phyloP scores from a whole-genome alignment of 2,329 filamentous ascomycete genomes.

The Colletotrichum orbiculare region DNA sequence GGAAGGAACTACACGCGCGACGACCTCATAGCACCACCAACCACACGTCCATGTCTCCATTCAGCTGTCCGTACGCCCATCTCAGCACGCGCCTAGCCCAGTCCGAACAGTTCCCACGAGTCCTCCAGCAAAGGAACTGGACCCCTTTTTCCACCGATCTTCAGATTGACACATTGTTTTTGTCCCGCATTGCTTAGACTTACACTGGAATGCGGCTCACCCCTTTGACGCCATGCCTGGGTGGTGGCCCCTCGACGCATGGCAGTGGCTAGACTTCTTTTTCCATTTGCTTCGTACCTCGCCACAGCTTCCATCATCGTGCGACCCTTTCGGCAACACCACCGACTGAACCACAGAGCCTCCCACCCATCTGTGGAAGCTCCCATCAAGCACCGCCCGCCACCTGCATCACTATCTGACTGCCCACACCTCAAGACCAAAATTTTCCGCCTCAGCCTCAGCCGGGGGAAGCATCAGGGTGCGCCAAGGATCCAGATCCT shows the following conservation, averaged over 20 bases:
- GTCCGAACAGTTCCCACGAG: constrained; percentile 12
- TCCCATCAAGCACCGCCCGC: constrained; percentile 32
- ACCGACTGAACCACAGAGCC: constrained; percentile 7
- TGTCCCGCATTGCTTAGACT: neutral
- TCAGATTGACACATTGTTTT: constrained; percentile 22
- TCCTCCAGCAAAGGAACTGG: constrained; percentile 2
- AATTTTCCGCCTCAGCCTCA: constrained; percentile 26
- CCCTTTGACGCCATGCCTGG: neutral
- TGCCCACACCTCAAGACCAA: constrained; percentile 19
- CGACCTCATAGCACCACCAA: constrained; percentile 34
- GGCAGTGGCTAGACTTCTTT: neutral
- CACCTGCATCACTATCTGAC: constrained; percentile 33
- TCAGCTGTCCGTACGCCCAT: neutral
- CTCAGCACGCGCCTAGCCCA: neutral
- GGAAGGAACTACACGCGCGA: constrained; percentile 28
- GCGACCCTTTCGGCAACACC: constrained; percentile 6
- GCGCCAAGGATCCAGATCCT: constrained; percentile 30
- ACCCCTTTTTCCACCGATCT: constrained; percentile 24
- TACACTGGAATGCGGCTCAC: constrained; percentile 26
- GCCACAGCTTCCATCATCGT: constrained; percentile 30
- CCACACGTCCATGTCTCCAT: neutral
- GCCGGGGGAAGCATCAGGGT: constrained; percentile 7
- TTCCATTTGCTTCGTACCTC: constrained; percentile 5
- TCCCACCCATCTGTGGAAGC: constrained; percentile 1
- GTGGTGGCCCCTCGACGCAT: constrained; percentile 4